These are phyloP conservation scores for Stephania japonica DNA, from an alignment of 164 flowering plant species.

Conservation along the genomic window DNA sequence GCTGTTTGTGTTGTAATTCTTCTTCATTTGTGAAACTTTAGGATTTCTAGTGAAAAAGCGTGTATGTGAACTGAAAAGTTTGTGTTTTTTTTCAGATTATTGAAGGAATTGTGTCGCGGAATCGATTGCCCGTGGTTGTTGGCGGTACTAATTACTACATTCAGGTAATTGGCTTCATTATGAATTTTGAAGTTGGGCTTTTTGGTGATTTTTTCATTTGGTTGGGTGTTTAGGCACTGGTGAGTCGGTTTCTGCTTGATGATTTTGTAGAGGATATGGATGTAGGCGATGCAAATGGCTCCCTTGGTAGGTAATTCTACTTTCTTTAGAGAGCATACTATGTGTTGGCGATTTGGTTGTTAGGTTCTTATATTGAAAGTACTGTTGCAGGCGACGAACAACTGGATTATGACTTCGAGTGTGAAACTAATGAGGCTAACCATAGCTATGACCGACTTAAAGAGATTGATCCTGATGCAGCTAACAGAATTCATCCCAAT, in stretches of 20 bases:
- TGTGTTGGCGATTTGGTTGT: neutral
- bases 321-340: neutral
- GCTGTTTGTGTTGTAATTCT: too few relatives aligned
- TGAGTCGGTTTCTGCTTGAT: constrained; percentile 79
- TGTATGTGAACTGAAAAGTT: too few relatives aligned
- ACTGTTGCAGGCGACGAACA: constrained; percentile 27
- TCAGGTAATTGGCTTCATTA: constrained; percentile 43
- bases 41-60: neutral
- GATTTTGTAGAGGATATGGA: constrained; percentile 48
- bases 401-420: constrained; percentile 23
- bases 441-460: constrained; percentile 48
- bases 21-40: too few relatives aligned
- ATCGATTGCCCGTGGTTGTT: constrained; percentile 72
- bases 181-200: neutral
- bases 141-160: constrained; percentile 98
- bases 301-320: constrained; percentile 32
- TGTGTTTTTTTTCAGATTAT: constrained; percentile 49
- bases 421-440: constrained; percentile 15
- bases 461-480: constrained; percentile 78
- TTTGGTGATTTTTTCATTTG: neutral
- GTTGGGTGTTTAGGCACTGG: constrained; percentile 60
- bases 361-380: neutral
- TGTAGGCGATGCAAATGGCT: constrained; percentile 20
- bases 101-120: constrained; percentile 53
- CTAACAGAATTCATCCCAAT: constrained; percentile 91